phyloP scores from a whole-genome alignment of 2,329 filamentous ascomycete genomes.

The Botrytis galanthina region DNA sequence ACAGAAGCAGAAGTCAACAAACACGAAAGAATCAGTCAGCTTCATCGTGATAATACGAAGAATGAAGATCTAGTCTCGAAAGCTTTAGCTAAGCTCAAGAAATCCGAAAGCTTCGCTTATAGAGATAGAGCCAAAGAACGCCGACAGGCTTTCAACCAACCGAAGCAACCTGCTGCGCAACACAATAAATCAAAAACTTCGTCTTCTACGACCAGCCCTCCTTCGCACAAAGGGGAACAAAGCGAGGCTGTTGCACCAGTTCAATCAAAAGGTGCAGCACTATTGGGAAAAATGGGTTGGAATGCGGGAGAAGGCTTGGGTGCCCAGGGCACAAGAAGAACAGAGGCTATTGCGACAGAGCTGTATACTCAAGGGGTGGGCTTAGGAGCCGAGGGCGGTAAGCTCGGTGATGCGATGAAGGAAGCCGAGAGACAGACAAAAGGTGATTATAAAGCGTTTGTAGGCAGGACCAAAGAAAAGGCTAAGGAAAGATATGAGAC shows the following conservation, averaged over 20 bases:
- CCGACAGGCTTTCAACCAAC: constrained; percentile 60
- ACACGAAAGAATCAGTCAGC: constrained; percentile 57
- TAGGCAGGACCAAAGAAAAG: constrained; percentile 62
- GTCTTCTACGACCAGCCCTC: constrained; percentile 21
- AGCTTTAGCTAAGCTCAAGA: constrained; percentile 41
- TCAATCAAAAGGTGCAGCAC: constrained; percentile 61
- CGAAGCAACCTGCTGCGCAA: constrained; percentile 49
- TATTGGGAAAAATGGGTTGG: constrained; percentile 75
- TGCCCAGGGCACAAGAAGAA: constrained; percentile 59
- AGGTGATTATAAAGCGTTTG: constrained; percentile 59
- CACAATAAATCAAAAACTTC: constrained; percentile 39
- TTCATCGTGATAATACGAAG: constrained; percentile 55
- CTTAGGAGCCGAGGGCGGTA: constrained; percentile 66
- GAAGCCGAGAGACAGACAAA: constrained; percentile 61
- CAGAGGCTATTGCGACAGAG: constrained; percentile 61
- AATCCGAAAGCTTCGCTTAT: constrained; percentile 35
- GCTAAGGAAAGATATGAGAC: constrained; percentile 64
- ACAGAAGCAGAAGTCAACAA: constrained; percentile 53
- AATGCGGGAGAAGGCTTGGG: constrained; percentile 63
- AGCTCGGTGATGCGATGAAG: constrained; percentile 64
- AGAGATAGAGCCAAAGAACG: constrained; percentile 66
- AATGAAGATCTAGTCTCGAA: constrained; percentile 47
- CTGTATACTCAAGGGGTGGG: constrained; percentile 68
- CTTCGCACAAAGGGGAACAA: constrained; percentile 40
- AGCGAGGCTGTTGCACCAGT: constrained; percentile 40